These are phyloP conservation scores for Xylaria sp. DNA, from an alignment of 2,329 filamentous ascomycete species.

Conservation along the genomic window DNA sequence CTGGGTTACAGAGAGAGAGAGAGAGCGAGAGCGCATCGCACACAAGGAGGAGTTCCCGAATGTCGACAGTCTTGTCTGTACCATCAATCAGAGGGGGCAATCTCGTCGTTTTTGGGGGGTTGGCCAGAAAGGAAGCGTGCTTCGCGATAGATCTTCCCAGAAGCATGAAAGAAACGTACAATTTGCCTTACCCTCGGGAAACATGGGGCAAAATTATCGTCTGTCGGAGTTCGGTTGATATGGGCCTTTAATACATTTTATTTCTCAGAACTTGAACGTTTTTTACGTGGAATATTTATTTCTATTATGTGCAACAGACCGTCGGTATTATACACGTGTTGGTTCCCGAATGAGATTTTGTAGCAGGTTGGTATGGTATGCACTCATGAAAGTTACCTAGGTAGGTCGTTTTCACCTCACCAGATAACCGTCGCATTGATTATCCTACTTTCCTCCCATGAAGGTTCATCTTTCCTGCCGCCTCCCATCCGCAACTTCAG, in stretches of 20 bases:
- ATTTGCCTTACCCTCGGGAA: constrained; percentile 31
- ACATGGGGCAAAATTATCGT: constrained; percentile 51
- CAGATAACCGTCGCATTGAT: constrained; percentile 46
- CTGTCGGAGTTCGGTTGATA: constrained; percentile 60
- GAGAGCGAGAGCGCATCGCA: constrained; percentile 22
- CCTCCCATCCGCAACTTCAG: constrained; percentile 44
- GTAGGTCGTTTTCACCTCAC: constrained; percentile 33
- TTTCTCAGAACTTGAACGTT: constrained; percentile 24
- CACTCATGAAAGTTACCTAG: background rate
- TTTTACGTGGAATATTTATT: background rate
- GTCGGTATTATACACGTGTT: background rate
- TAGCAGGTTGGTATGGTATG: background rate
- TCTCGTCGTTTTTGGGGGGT: constrained; percentile 33
- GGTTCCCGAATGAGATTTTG: background rate
- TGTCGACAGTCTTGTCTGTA: constrained; percentile 29
- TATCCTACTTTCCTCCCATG: constrained; percentile 45
- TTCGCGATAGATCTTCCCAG: constrained; percentile 36
- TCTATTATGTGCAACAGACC: background rate
- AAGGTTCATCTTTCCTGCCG: constrained; percentile 9
- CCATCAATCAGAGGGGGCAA: constrained; percentile 26
- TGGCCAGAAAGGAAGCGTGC: constrained; percentile 30
- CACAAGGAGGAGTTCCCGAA: constrained; percentile 14
- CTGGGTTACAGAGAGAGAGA: constrained; percentile 20
- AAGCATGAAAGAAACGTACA: constrained; percentile 27
- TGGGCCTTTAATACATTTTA: constrained; percentile 56